Evolutionary conservation across 208 protist species (phyloP).

Genomic region (Acanthamoeba royreba): DNA sequence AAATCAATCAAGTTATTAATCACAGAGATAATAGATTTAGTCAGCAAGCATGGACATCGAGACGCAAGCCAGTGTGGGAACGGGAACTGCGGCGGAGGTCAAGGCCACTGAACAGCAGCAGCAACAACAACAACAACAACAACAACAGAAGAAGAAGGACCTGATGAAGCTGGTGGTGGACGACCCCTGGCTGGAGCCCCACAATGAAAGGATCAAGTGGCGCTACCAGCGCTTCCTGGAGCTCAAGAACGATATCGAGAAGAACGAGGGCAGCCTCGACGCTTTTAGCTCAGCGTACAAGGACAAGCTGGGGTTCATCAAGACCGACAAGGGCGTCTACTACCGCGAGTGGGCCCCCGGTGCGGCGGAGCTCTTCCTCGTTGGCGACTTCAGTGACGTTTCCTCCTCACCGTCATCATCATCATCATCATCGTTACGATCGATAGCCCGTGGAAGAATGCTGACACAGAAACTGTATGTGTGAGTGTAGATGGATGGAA

Average conservation of each 20-base stretch:
- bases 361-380: constrained; percentile 49
- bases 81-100: too few species aligned
- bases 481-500: constrained; percentile 74
- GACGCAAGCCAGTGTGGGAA: too few species aligned
- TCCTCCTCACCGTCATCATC: neutral
- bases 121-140: constrained; percentile 26
- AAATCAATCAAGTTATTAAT: too few species aligned
- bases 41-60: too few species aligned
- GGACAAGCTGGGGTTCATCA: constrained; percentile 66
- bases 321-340: constrained; percentile 48
- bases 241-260: constrained; percentile 39
- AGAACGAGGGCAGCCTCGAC: constrained; percentile 68
- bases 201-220: constrained; percentile 47
- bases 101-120: too few species aligned
- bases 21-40: too few species aligned
- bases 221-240: neutral
- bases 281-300: constrained; percentile 69
- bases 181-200: constrained; percentile 71
- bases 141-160: constrained; percentile 64
- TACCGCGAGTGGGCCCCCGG: constrained; percentile 79
- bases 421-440: neutral
- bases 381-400: constrained; percentile 80
- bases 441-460: too few species aligned
- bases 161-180: constrained; percentile 59
- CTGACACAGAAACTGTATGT: too few species aligned